Evolutionary conservation across 1,284 basidiomycete species (phyloP).

Genomic region (Malassezia restricta): DNA sequence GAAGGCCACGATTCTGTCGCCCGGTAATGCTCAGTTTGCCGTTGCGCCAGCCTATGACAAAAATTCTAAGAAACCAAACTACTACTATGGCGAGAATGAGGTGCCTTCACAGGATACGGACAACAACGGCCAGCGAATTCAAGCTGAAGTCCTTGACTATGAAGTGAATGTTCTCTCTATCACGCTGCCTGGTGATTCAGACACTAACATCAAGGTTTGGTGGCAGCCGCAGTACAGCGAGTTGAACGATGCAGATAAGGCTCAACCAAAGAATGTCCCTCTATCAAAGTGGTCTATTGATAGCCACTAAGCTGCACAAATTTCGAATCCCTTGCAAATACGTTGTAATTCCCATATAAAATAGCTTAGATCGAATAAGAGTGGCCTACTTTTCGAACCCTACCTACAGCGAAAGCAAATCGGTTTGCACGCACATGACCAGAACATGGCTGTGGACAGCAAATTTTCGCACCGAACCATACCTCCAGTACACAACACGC

Average conservation of each 20-base stretch:
- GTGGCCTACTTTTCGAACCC: too few species aligned
- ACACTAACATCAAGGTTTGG: constrained; percentile 49
- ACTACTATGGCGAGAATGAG: constrained; percentile 50
- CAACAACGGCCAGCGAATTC: not conserved
- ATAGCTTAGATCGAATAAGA: not conserved
- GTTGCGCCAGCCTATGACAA: constrained; percentile 16
- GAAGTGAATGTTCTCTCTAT: constrained; percentile 70
- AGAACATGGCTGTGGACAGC: too few species aligned
- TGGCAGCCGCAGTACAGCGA: constrained; percentile 45
- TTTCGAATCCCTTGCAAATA: not conserved
- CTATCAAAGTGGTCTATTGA: constrained; percentile 38
- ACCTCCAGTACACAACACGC: too few species aligned
- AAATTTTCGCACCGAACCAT: too few species aligned
- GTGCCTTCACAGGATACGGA: constrained; percentile 53
- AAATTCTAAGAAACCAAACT: constrained; percentile 11
- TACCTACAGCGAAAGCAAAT: too few species aligned
- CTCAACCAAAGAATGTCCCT: constrained; percentile 30
- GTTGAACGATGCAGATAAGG: constrained; percentile 23
- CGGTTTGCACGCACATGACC: too few species aligned
- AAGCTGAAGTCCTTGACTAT: constrained; percentile 10
- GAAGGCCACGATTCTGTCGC: constrained; percentile 52
- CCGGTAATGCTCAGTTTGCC: constrained; percentile 51
- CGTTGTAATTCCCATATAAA: not conserved
- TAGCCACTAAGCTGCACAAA: constrained; percentile 23
- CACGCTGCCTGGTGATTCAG: constrained; percentile 48